Evolutionary conservation across 805 yeast genomes (phyloP), one percentile per base, ranked within the genome.

Genomic region (Ogataea populi-albae): DNA sequence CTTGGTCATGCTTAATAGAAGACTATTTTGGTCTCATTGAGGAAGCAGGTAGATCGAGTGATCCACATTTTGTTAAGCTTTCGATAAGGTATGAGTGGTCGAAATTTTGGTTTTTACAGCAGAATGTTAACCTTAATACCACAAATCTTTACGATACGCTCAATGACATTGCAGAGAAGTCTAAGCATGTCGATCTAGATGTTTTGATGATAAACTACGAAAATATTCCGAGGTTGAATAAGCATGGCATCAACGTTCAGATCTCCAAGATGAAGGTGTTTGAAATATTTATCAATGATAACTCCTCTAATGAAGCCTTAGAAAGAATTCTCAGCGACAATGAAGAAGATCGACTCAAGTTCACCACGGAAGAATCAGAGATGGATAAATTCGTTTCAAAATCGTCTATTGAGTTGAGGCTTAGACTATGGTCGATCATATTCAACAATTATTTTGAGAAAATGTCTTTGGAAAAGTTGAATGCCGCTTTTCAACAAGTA

Each of bases 371-470:
- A 23, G 66, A 72, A 23, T 45, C 51, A 11, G 78, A 88, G 6
- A 79, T 87, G 56, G 65, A 69, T 16, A 57, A 64, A 9, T 86
- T 91, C 51, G 64, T 93, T 11, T 60, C 66, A 3, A 66, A 64
- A 9, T 77, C 94, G 0, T 76, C 93, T 0, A 64, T 82, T 16
- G 81, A 76, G 16, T 70, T 87, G 54, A 75, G 75, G 37, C 61
- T 88, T 24, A 79, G 80, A 35, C 60, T 93, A 3, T 89, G 97
- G 95, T 76, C 75, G 21, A 69, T 82, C 17, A 62, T 89, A 12
- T 68, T 86, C 31, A 75, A 72, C 43, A 71, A 71, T 37, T 85
- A 82, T 47, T 53, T 59, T 10, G 53, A 52, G 3, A 49, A 55
- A 14, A 26, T 43, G 2, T 50, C 62, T 16, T 26, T 59, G 2